phyloP scores from a whole-genome alignment of 202 grass and related monocot genomes.

The Eragrostis tef region DNA sequence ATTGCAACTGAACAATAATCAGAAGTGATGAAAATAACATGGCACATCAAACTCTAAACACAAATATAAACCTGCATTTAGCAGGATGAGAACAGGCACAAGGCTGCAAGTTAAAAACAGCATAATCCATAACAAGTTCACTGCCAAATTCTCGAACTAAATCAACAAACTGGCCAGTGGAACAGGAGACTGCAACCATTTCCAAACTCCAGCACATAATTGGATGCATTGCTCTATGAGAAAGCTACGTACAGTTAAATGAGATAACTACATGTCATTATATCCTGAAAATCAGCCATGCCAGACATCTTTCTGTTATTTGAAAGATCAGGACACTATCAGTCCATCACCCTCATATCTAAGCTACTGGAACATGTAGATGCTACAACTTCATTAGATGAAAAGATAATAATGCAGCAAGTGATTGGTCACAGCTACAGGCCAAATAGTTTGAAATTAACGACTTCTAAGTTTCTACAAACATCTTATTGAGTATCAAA shows the following conservation, averaged over 20 bases:
- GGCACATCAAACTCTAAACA: neutral
- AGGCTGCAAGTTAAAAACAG: neutral
- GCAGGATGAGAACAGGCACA: neutral
- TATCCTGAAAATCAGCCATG: neutral
- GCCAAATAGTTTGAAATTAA: neutral
- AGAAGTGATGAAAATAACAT: neutral
- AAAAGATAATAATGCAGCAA: neutral
- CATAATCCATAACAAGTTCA: neutral
- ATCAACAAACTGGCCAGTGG: slow-evolving; percentile 5
- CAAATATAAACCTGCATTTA: neutral
- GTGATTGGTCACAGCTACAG: neutral
- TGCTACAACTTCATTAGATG: neutral
- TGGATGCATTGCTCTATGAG: neutral
- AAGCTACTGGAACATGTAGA: slow-evolving; percentile 2
- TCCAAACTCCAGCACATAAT: neutral
- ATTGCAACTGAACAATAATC: neutral
- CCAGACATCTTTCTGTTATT: neutral
- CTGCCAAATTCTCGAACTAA: neutral
- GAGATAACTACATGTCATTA: neutral
- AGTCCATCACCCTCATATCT: neutral
- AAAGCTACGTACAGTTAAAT: neutral
- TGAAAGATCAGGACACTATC: neutral
- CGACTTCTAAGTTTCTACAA: neutral
- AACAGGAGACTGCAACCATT: neutral
- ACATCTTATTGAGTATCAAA: neutral